These are phyloP conservation scores for Anthracocystis setariae DNA, from an alignment of 1,284 basidiomycete genomes.

Conservation along the genomic window DNA sequence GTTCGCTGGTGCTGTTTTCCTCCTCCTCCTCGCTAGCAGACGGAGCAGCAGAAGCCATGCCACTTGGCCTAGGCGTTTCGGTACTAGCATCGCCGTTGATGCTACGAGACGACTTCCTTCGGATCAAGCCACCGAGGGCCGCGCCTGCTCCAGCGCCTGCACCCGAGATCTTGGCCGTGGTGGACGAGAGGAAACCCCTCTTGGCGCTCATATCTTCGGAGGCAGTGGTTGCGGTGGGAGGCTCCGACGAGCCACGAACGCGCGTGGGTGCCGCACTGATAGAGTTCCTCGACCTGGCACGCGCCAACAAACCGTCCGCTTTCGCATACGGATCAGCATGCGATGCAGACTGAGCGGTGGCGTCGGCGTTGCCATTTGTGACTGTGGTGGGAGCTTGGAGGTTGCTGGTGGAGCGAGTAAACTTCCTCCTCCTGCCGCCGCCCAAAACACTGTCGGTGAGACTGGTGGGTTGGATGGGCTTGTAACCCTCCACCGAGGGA, in stretches of 20 bases:
- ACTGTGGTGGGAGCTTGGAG: neutral
- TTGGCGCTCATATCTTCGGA: slow-evolving; percentile 4
- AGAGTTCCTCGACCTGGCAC: slow-evolving; percentile 24
- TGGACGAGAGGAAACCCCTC: slow-evolving; percentile 23
- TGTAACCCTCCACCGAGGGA: slow-evolving; percentile 19
- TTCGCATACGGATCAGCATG: slow-evolving; percentile 31
- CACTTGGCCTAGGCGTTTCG: slow-evolving; percentile 3
- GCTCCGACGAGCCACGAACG: slow-evolving; percentile 14
- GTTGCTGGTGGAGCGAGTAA: slow-evolving; percentile 12
- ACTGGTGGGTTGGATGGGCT: slow-evolving; percentile 13
- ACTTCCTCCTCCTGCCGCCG: slow-evolving; percentile 17
- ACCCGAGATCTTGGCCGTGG: slow-evolving; percentile 33
- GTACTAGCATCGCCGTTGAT: slow-evolving; percentile 9
- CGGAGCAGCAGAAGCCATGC: slow-evolving; percentile 9
- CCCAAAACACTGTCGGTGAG: neutral
- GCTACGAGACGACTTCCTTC: slow-evolving; percentile 34
- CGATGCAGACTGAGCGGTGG: neutral
- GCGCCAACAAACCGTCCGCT: slow-evolving; percentile 31
- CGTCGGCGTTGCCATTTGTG: neutral
- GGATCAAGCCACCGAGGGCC: slow-evolving; percentile 25
- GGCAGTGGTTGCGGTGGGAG: neutral
- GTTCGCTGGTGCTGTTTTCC: slow-evolving; percentile 8
- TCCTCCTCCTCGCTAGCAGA: slow-evolving; percentile 16
- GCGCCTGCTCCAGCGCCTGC: slow-evolving; percentile 21
- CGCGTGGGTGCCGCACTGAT: slow-evolving; percentile 9